Evolutionary conservation across 2,329 filamentous ascomycete species (phyloP).

Genomic region (Cadophora sp.): DNA sequence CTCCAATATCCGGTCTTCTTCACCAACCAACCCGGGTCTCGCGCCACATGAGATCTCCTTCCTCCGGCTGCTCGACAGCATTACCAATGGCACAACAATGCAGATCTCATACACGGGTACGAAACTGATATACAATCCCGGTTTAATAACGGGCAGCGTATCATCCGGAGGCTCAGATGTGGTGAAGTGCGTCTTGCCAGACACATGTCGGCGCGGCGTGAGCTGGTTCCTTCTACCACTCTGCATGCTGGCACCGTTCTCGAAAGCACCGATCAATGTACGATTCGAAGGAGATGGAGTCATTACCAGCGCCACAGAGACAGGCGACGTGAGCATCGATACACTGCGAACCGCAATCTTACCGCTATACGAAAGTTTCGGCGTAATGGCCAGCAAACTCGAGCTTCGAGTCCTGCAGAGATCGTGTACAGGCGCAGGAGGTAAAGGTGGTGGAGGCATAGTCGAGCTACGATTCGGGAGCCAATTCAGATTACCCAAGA

Average conservation of each 20-base stretch:
- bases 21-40: conserved; percentile 85
- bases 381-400: conserved; percentile 79
- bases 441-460: conserved; percentile 83
- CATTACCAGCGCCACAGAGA: conserved; percentile 84
- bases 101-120: conserved; percentile 98
- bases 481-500: conserved; percentile 92
- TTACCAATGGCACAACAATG: conserved; percentile 94
- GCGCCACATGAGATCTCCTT: conserved; percentile 94
- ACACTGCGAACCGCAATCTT: conserved; percentile 92
- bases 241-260: conserved; percentile 90
- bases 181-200: conserved; percentile 80
- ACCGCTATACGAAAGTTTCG: conserved; percentile 88
- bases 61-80: conserved; percentile 87
- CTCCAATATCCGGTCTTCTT: conserved; percentile 89
- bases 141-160: conserved; percentile 86
- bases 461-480: conserved; percentile 95
- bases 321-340: conserved; percentile 89
- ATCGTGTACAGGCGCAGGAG: conserved; percentile 77
- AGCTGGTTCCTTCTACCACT: conserved; percentile 92
- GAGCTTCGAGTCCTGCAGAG: conserved; percentile 83
- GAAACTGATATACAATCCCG: conserved; percentile 88
- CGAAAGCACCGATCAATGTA: conserved; percentile 89
- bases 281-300: conserved; percentile 90
- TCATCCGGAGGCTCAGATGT: conserved; percentile 74
- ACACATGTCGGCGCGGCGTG: conserved; percentile 78